Percentiles rank a stretch among this genome's conserved stretches.
phyloP scores from a whole-genome alignment of 2,329 filamentous ascomycete genomes.

The Albifimbria verrucaria region DNA sequence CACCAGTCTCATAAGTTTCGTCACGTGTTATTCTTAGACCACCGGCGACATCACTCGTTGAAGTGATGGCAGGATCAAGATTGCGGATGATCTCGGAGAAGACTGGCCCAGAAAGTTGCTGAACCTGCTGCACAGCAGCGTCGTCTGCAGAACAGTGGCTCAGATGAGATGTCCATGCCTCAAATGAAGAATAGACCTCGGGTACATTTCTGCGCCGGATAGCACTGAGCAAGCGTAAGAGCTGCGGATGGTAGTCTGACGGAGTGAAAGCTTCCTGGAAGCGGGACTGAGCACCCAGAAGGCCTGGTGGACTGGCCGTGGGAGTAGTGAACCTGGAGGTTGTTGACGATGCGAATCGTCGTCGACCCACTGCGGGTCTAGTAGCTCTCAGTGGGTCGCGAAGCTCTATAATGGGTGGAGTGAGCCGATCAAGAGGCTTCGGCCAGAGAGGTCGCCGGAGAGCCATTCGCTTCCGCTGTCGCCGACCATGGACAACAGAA shows the following conservation, averaged over 20 bases:
- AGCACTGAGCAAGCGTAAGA: constrained; percentile 25
- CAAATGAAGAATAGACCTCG: constrained; percentile 20
- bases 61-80: constrained; percentile 54
- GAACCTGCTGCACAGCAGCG: constrained; percentile 26
- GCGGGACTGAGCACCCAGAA: neutral
- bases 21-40: constrained; percentile 34
- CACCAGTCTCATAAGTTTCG: constrained; percentile 36
- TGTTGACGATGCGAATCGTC: constrained; percentile 19
- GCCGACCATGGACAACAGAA: neutral
- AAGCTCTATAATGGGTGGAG: constrained; percentile 15
- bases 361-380: constrained; percentile 18
- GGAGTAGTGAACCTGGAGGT: neutral
- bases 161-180: constrained; percentile 23
- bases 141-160: constrained; percentile 14
- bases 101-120: constrained; percentile 45
- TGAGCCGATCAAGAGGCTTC: constrained; percentile 15
- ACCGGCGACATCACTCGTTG: constrained; percentile 45
- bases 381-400: constrained; percentile 18
- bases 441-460: constrained; percentile 21
- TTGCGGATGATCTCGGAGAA: constrained; percentile 63
- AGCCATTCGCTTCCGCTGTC: constrained; percentile 20
- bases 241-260: constrained; percentile 6
- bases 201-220: constrained; percentile 25
- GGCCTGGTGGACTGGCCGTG: constrained; percentile 2
- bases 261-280: neutral